These are phyloP conservation scores for Cladosporium sphaerospermum DNA, from an alignment of 2,329 filamentous ascomycete species.

Conservation along the genomic window DNA sequence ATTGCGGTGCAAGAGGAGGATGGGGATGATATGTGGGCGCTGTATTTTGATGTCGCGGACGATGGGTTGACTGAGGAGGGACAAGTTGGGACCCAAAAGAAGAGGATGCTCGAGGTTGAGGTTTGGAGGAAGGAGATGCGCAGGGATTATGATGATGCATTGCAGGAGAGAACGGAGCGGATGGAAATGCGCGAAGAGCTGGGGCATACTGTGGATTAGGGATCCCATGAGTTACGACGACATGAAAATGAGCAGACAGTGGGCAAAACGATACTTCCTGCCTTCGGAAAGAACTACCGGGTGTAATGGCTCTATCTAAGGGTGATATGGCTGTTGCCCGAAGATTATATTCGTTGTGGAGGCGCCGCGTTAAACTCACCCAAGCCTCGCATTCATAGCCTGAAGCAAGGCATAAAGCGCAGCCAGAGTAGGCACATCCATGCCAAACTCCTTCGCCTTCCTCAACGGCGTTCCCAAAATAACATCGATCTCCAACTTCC, in stretches of 20 bases:
- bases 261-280: too few species aligned
- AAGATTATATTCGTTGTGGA: neutral
- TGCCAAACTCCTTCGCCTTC: conserved; percentile 35
- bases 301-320: too few species aligned
- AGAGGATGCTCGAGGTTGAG: conserved; percentile 28
- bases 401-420: conserved; percentile 31
- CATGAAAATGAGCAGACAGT: too few species aligned
- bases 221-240: too few species aligned
- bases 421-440: conserved; percentile 36
- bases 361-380: neutral
- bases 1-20: conserved; percentile 17
- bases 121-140: conserved; percentile 27
- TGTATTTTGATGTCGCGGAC: conserved; percentile 19
- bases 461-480: conserved; percentile 39
- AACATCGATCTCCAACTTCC: conserved; percentile 42
- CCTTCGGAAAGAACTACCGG: too few species aligned
- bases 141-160: conserved; percentile 19
- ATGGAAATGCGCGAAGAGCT: conserved; percentile 16
- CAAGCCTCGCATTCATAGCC: conserved; percentile 22
- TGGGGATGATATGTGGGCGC: conserved; percentile 19
- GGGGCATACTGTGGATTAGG: conserved; percentile 1
- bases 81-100: conserved; percentile 20
- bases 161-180: conserved; percentile 24
- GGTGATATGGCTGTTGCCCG: too few species aligned
- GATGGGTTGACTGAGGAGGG: conserved; percentile 16